A percentile compares a stretch with the other conserved stretches of the same genome.
Evolutionary conservation across 169 alveolate genomes (phyloP).

Genomic region (Amoebophrya sp.): DNA sequence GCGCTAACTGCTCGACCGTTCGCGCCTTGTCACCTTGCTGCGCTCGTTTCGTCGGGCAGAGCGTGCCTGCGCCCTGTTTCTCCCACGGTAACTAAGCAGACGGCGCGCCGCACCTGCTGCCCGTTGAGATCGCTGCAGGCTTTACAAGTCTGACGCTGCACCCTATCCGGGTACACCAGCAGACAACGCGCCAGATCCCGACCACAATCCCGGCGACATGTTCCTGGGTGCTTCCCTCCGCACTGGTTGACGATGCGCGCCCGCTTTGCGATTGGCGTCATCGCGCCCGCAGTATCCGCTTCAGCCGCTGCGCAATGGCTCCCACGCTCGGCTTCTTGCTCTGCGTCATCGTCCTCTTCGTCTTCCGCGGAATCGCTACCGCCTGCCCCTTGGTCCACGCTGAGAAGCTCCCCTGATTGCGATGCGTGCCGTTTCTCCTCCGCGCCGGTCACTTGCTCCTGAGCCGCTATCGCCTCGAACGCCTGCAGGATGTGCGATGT

Average conservation of each 20-base stretch:
- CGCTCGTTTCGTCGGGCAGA: not conserved
- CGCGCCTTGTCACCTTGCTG: not conserved
- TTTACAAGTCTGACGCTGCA: not conserved
- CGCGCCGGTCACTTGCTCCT: not conserved
- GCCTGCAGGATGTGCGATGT: not conserved
- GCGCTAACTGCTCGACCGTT: not conserved
- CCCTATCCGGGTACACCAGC: not conserved
- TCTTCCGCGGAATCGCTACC: no score
- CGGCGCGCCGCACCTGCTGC: not conserved
- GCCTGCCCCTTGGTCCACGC: no score
- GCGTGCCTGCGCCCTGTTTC: not conserved
- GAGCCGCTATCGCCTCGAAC: not conserved
- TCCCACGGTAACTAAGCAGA: not conserved
- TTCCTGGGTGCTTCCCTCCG: not conserved
- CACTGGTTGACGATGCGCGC: not conserved
- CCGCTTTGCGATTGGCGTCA: not conserved
- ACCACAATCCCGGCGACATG: not conserved
- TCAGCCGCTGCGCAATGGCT: not conserved
- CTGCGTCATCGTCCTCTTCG: no score
- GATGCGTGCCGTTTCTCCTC: no score
- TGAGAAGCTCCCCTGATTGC: no score
- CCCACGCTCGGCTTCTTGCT: not conserved
- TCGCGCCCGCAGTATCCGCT: not conserved
- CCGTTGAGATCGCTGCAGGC: not conserved
- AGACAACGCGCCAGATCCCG: not conserved